Evolutionary conservation across 305 asterid species (phyloP).

Genomic region (Ajuga reptans): DNA sequence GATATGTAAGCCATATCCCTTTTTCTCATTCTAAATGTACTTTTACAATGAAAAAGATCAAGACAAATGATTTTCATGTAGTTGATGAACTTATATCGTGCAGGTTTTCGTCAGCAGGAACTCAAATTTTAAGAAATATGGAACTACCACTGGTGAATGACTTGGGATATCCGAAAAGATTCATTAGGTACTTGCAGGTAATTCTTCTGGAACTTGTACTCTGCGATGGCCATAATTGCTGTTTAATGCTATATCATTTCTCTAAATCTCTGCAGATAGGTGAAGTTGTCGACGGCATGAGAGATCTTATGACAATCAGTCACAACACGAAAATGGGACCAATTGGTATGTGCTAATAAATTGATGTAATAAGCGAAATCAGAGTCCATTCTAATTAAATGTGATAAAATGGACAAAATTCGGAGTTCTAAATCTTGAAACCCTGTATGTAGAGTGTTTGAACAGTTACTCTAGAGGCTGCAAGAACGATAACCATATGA

Average conservation of each 20-base stretch:
- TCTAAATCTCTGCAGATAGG: conserved; percentile 32
- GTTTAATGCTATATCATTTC: not conserved
- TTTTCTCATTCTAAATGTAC: not conserved
- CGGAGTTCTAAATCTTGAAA: not conserved
- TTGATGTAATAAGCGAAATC: not conserved
- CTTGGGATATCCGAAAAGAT: conserved; percentile 57
- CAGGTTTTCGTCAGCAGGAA: conserved; percentile 38
- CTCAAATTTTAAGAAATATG: conserved; percentile 29
- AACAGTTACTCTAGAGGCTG: conserved; percentile 21
- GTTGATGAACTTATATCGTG: not conserved
- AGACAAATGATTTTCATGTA: not conserved
- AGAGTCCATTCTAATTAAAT: too few relatives aligned
- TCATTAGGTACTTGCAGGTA: conserved; percentile 60
- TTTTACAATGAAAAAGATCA: not conserved
- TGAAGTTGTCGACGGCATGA: conserved; percentile 49
- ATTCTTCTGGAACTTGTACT: not conserved
- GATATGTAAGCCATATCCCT: conserved; percentile 39
- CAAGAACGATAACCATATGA: conserved; percentile 3
- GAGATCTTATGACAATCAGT: conserved; percentile 43
- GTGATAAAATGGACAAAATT: not conserved
- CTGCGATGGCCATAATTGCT: not conserved
- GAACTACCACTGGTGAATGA: conserved; percentile 47
- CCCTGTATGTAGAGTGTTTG: conserved; percentile 34
- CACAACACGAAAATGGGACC: conserved; percentile 35
- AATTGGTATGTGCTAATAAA: conserved; percentile 39